Base-by-base conservation (phyloP, 2,329 filamentous ascomycete genomes). In the Arthrobotrys musiformis region DNA sequence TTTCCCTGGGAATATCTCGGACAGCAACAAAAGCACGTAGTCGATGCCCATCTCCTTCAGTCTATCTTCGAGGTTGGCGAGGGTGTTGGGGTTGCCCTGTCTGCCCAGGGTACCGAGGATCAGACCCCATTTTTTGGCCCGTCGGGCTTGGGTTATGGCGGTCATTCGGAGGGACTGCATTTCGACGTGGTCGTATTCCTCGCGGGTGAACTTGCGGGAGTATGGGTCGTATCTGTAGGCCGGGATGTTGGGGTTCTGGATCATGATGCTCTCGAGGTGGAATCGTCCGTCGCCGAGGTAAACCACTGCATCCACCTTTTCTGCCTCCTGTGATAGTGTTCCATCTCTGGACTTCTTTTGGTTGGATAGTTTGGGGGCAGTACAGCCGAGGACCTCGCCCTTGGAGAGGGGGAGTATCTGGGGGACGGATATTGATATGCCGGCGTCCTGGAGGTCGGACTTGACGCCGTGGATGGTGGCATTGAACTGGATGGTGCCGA, bases 401-500 rank as follows among this genome's bases (percentile, higher is more conserved):
- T 95, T 97, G 77, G 92, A 97, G 4, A 99, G 84, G 0, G 95
- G 96, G 35, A 92, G 90, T 79, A 97, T 97, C 83, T 99, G 95
- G 0, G 95, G 95, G 33, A 98, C 91, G 24, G 97, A 83, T 35
- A 98, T 88, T 73, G 88, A 89, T 7, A 78, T 60, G 5, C 46
- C 70, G 86, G 94, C 97, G 80, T 97, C 92, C 80, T 97, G 92
- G 5, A 99, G 88, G 15, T 89, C 88, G 30, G 90, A 87, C 79
- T 90, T 90, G 13, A 97, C 89, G 15, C 92, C 93, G 84, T 99
- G 95, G 33, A 99, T 91, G 0, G 95, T 97, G 37, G 94, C 93
- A 84, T 99, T 99, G 87, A 99, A 99, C 83, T 99, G 95, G 80
- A 99, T 99, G 0, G 95, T 99, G 56, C 95, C 94, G 15, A 99